A percentile compares a stretch with the other conserved stretches of the same genome.
These are phyloP conservation scores for Speleostelium caveatum DNA, from an alignment of 78 protist genomes.

Conservation along the genomic window DNA sequence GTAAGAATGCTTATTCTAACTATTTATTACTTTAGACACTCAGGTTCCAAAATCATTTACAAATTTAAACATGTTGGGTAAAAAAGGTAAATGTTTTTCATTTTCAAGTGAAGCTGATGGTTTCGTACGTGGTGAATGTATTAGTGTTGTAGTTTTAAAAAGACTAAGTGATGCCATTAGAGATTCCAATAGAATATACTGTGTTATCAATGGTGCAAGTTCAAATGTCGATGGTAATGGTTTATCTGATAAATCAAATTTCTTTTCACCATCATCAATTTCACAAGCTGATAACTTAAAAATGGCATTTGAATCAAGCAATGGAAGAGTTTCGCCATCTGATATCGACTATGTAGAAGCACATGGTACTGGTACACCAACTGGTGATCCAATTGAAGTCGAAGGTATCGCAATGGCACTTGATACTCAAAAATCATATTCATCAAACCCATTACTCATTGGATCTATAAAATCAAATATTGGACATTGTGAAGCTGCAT, in stretches of 20 bases:
- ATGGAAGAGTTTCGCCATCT: not conserved
- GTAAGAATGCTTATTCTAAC: no score
- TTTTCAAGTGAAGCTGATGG: not conserved
- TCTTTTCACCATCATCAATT: not conserved
- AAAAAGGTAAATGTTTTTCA: not conserved
- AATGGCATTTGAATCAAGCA: not conserved
- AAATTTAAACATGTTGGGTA: no score
- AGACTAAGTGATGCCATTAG: not conserved
- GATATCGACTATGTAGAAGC: slow-evolving; percentile 63
- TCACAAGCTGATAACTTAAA: not conserved
- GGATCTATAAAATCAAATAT: no score
- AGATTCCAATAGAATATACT: not conserved
- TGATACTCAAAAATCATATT: no score
- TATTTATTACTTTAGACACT: no score
- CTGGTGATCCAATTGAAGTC: slow-evolving; percentile 82
- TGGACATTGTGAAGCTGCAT: not conserved
- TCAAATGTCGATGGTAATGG: slow-evolving; percentile 15
- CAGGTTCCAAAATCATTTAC: no score
- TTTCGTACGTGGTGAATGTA: not conserved
- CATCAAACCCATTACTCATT: not conserved
- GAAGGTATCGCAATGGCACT: slow-evolving; percentile 31
- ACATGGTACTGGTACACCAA: slow-evolving; percentile 76
- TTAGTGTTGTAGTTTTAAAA: not conserved
- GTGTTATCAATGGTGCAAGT: slow-evolving; percentile 7
- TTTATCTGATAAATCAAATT: not conserved